Conservation (phyloP, 768 basidiomycete species). For the Kwoniella botswanensis region DNA sequence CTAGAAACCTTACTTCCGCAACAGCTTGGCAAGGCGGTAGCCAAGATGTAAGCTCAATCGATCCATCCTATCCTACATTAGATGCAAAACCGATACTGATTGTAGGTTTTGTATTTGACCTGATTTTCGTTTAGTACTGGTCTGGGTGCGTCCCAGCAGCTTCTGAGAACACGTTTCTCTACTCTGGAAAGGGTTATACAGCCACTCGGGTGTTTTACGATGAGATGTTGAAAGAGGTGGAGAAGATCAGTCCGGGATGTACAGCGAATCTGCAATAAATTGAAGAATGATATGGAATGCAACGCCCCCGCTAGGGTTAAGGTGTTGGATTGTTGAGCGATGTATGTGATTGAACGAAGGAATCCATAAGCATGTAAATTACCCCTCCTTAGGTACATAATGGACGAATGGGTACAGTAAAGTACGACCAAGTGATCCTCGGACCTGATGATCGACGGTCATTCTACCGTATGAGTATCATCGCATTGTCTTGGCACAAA, state of each 20-base stretch:
- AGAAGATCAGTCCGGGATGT: constrained; percentile 23
- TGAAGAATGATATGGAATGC: too few relatives aligned
- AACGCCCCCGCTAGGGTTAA: too few relatives aligned
- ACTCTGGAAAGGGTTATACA: constrained; percentile 10
- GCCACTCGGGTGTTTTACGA: constrained; percentile 15
- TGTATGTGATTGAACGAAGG: too few relatives aligned
- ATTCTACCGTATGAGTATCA: too few relatives aligned
- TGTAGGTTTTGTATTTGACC: too few relatives aligned
- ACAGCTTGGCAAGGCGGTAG: constrained; percentile 5
- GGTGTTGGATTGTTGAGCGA: too few relatives aligned
- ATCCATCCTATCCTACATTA: neutral
- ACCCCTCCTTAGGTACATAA: too few relatives aligned
- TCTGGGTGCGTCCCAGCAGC: constrained; percentile 20
- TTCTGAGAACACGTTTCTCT: constrained; percentile 17
- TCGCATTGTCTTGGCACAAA: too few relatives aligned
- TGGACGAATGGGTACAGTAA: too few relatives aligned
- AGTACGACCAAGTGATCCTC: too few relatives aligned
- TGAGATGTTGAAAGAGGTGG: constrained; percentile 19
- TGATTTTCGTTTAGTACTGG: constrained; percentile 22
- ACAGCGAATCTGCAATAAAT: neutral
- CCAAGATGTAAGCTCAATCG: constrained; percentile 20
- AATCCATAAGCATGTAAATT: neutral
- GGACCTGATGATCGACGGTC: too few relatives aligned
- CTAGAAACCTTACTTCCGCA: constrained; percentile 22
- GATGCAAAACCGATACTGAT: too few relatives aligned